phyloP scores from a whole-genome alignment of 352 stramenopile species.

The Pythium oligandrum region DNA sequence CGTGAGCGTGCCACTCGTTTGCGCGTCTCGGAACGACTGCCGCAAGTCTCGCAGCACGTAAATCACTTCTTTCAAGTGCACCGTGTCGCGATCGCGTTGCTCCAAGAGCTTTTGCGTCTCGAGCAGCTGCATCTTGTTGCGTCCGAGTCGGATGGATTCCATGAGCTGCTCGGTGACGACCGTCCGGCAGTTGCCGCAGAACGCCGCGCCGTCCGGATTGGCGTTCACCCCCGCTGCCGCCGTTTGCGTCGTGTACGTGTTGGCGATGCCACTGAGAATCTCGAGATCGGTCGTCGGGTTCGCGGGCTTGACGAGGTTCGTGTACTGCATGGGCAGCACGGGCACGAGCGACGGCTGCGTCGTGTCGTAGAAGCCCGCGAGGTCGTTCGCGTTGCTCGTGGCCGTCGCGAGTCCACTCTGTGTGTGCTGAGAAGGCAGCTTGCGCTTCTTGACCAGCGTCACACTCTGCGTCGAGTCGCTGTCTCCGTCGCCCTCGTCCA shows the following conservation, averaged over 20 bases:
- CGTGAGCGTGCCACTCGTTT: slow-evolving; percentile 35
- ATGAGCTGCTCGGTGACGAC: slow-evolving; percentile 72
- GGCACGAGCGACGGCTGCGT: slow-evolving; percentile 34
- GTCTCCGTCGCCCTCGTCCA: slow-evolving; percentile 22
- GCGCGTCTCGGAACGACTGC: slow-evolving; percentile 42
- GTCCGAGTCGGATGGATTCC: slow-evolving; percentile 66
- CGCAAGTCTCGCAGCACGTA: slow-evolving; percentile 42
- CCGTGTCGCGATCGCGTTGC: slow-evolving; percentile 60
- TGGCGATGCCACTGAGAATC: slow-evolving; percentile 81
- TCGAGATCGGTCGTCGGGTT: slow-evolving; percentile 62
- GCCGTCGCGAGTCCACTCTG: slow-evolving; percentile 13
- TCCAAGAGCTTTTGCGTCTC: slow-evolving; percentile 47
- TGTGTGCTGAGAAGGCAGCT: slow-evolving; percentile 21
- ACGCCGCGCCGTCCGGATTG: slow-evolving; percentile 38
- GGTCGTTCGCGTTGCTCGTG: slow-evolving; percentile 12
- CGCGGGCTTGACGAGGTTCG: slow-evolving; percentile 18
- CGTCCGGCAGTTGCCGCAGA: slow-evolving; percentile 56
- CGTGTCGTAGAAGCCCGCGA: slow-evolving; percentile 62
- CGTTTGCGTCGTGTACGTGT: slow-evolving; percentile 55
- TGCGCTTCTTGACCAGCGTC: slow-evolving; percentile 44
- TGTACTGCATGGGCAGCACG: slow-evolving; percentile 64
- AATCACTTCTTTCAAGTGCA: slow-evolving; percentile 60
- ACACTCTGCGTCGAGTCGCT: slow-evolving; percentile 15
- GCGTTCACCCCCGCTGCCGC: slow-evolving; percentile 18
- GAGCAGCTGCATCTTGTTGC: slow-evolving; percentile 63